Base-by-base conservation (phyloP, 2,329 filamentous ascomycete species). In the Xylaria sp. region DNA sequence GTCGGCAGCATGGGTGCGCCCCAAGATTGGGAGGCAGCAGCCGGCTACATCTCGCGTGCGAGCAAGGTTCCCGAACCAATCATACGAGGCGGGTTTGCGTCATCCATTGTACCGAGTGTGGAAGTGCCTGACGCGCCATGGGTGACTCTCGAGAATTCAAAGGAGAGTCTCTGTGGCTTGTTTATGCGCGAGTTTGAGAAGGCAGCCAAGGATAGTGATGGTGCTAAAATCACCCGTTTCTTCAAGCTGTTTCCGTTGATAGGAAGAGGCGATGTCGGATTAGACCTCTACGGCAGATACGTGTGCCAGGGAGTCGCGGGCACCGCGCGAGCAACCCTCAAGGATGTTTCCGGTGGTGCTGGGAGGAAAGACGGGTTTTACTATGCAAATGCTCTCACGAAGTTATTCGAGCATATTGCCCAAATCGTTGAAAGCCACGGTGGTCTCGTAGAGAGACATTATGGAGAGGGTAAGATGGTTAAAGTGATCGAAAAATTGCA, bases 241-340 rank as follows among this genome's bases (percentile, higher is more conserved):
- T 99, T 99, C 81, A 99, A 99, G 80, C 81, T 99, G 37, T 99
- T 99, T 71, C 95, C 95, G 15, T 80, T 99, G 35, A 97, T 99
- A 72, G 93, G 91, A 13, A 86, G 93, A 63, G 89, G 92, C 2
- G 91, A 96, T 57, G 91, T 94, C 7, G 95, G 95, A 0, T 77
- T 99, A 58, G 94, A 99, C 76, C 92, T 97, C 3, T 99, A 99
- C 75, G 95, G 95, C 1, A 87, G 90, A 68, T 99, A 98, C 75
- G 94, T 99, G 29, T 99, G 95, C 72, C 92, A 96, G 75, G 95
- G 95, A 15, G 94, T 99, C 37, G 93, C 94, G 6, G 87, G 89
- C 15, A 87, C 90, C 54, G 95, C 95, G 19, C 87, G 95, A 52
- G 83, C 85, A 40, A 96, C 91, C 71, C 83, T 97, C 69, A 93